Evolutionary conservation across 2,329 filamentous ascomycete species (phyloP).

Genomic region (Coniella lustricola): DNA sequence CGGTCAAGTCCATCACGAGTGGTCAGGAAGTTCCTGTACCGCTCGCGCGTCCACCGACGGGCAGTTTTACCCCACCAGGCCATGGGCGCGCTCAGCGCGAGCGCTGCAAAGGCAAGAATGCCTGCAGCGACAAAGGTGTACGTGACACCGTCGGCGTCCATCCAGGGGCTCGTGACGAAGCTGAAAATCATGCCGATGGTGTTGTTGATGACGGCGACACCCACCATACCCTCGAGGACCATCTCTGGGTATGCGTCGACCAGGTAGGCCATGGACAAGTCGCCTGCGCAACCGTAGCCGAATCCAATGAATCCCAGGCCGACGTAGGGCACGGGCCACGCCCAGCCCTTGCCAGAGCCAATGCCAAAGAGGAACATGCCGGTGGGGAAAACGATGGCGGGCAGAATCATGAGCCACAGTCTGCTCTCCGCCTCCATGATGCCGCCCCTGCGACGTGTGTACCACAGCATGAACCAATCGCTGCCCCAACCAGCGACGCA

Average conservation of each 20-base stretch:
- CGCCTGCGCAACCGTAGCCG: slow-evolving; percentile 36
- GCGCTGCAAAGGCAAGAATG: slow-evolving; percentile 42
- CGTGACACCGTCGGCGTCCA: slow-evolving; percentile 9
- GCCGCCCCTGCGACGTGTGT: slow-evolving; percentile 24
- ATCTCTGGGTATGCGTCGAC: slow-evolving; percentile 43
- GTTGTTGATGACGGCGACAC: slow-evolving; percentile 34
- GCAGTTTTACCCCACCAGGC: slow-evolving; percentile 45
- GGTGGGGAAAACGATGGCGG: slow-evolving; percentile 34
- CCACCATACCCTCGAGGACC: slow-evolving; percentile 41
- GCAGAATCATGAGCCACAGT: slow-evolving; percentile 26
- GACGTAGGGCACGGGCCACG: slow-evolving; percentile 37
- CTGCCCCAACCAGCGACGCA: slow-evolving; percentile 24
- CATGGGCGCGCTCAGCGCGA: slow-evolving; percentile 46
- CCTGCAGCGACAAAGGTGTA: slow-evolving; percentile 33
- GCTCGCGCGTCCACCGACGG: slow-evolving; percentile 38
- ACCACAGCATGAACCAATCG: slow-evolving; percentile 25
- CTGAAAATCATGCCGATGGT: slow-evolving; percentile 15
- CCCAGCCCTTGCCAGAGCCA: slow-evolving; percentile 37
- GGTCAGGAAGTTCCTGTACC: slow-evolving; percentile 40
- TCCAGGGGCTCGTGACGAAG: slow-evolving; percentile 15
- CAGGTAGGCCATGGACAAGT: slow-evolving; percentile 37
- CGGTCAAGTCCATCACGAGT: slow-evolving; percentile 34
- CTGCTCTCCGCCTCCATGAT: slow-evolving; percentile 26
- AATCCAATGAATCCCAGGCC: slow-evolving; percentile 39
- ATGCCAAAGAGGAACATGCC: slow-evolving; percentile 44